Conservation (phyloP, 2,329 filamentous ascomycete genomes). For the Xylaria sp. region DNA sequence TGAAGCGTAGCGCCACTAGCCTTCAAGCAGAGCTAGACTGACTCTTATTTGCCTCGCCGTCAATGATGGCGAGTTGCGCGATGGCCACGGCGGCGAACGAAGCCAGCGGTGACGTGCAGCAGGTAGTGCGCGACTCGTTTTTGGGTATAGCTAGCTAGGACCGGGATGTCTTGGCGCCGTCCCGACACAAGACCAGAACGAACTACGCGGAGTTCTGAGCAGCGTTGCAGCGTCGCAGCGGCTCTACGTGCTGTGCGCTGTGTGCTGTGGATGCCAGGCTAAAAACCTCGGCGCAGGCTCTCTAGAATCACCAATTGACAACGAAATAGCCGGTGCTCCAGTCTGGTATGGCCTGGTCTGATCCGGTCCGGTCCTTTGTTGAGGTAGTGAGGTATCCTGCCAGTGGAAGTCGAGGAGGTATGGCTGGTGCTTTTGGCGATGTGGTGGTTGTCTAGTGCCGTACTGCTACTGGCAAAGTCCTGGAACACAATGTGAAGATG, state of each 20-base stretch:
- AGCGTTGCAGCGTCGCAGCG: slow-evolving; percentile 31
- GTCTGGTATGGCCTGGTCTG: too few species aligned
- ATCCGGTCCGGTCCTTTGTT: slow-evolving; percentile 6
- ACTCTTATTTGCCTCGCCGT: slow-evolving; percentile 45
- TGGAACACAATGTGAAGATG: slow-evolving; percentile 29
- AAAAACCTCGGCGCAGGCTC: slow-evolving; percentile 6
- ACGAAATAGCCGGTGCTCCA: not conserved
- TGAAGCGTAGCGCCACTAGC: slow-evolving; percentile 42
- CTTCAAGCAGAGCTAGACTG: slow-evolving; percentile 45
- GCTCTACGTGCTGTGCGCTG: slow-evolving; percentile 20
- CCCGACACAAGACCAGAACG: slow-evolving; percentile 1
- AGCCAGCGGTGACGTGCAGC: slow-evolving; percentile 42
- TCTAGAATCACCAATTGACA: not conserved
- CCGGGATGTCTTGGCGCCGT: slow-evolving; percentile 29
- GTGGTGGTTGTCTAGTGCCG: slow-evolving; percentile 19
- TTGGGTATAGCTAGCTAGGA: slow-evolving; percentile 24
- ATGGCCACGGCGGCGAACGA: slow-evolving; percentile 33
- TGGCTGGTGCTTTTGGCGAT: slow-evolving; percentile 9
- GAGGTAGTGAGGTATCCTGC: slow-evolving; percentile 5
- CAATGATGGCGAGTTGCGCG: slow-evolving; percentile 30
- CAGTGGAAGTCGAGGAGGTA: not conserved
- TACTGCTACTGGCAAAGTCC: slow-evolving; percentile 20
- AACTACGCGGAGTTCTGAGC: slow-evolving; percentile 13
- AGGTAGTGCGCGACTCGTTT: slow-evolving; percentile 30
- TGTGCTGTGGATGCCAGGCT: slow-evolving; percentile 5